Conservation (phyloP, 2,329 filamentous ascomycete genomes). For the Thyridium curvatum region DNA sequence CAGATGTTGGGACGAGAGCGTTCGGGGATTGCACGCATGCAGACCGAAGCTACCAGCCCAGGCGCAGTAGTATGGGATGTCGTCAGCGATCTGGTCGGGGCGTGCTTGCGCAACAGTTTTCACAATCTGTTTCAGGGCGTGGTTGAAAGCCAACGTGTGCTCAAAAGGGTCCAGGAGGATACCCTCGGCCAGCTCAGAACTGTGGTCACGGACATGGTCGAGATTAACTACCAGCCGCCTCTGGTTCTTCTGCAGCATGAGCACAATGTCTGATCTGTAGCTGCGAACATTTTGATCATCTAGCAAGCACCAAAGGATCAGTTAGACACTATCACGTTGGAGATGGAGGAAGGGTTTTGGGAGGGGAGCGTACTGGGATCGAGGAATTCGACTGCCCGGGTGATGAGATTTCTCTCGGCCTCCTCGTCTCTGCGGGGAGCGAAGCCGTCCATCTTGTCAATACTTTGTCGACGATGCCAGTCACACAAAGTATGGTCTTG, state of each 20-base stretch:
- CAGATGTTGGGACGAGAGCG: conserved; percentile 78
- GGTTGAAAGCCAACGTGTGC: conserved; percentile 80
- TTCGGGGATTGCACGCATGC: conserved; percentile 89
- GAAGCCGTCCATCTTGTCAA: conserved; percentile 58
- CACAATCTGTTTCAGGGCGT: conserved; percentile 83
- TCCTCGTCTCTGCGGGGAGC: conserved; percentile 68
- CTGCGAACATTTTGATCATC: conserved; percentile 55
- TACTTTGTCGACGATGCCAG: not conserved
- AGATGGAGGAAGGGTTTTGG: conserved; percentile 15
- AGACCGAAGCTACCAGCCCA: conserved; percentile 94
- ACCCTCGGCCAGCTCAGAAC: conserved; percentile 68
- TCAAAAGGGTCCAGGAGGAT: conserved; percentile 85
- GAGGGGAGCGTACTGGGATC: conserved; percentile 67
- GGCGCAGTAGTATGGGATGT: conserved; percentile 92
- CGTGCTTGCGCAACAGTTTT: conserved; percentile 71
- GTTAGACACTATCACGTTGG: conserved; percentile 1
- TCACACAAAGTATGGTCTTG: not conserved
- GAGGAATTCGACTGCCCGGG: conserved; percentile 84
- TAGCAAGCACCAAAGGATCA: conserved; percentile 16
- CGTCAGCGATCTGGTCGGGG: conserved; percentile 67
- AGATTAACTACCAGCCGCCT: conserved; percentile 67
- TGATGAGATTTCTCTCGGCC: conserved; percentile 75
- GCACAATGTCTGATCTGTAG: conserved; percentile 83
- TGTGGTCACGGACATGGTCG: conserved; percentile 88
- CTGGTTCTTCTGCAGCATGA: conserved; percentile 65